Conservation (phyloP, 2,329 filamentous ascomycete species). For the Cephalotrichum gorgonifer region DNA sequence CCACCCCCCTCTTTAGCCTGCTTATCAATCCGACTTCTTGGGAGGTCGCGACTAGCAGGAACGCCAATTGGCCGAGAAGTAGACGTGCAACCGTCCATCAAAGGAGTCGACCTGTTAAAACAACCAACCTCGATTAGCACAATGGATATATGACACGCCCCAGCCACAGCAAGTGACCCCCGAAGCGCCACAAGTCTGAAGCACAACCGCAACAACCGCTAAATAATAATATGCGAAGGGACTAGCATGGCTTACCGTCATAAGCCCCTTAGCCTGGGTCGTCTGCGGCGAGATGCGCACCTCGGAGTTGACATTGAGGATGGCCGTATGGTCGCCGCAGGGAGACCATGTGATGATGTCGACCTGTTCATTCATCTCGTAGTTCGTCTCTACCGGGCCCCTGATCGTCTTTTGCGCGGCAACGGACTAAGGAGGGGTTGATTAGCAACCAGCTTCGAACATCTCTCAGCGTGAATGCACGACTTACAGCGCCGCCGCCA, state of each 20-base stretch:
- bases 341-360: conserved; percentile 13
- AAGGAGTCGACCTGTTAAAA: conserved; percentile 14
- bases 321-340: conserved; percentile 14
- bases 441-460: neutral
- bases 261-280: conserved; percentile 13
- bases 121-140: neutral
- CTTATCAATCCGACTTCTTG: neutral
- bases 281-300: conserved; percentile 15
- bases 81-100: conserved; percentile 14
- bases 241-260: conserved; percentile 12
- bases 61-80: conserved; percentile 15
- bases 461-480: neutral
- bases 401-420: conserved; percentile 17
- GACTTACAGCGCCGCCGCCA: conserved; percentile 10
- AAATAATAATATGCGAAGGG: neutral
- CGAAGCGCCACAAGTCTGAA: neutral
- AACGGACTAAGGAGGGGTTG: conserved; percentile 10
- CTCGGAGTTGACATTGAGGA: conserved; percentile 18
- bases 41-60: conserved; percentile 2
- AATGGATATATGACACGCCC: neutral
- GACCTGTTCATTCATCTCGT: conserved; percentile 15
- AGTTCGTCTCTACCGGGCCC: conserved; percentile 16
- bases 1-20: neutral
- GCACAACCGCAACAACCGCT: neutral
- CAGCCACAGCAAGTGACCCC: neutral